A percentile compares a stretch with the other conserved stretches of the same genome.
Evolutionary conservation across 2,329 filamentous ascomycete genomes (phyloP).

Genomic region (Arthrinium phaeospermum): DNA sequence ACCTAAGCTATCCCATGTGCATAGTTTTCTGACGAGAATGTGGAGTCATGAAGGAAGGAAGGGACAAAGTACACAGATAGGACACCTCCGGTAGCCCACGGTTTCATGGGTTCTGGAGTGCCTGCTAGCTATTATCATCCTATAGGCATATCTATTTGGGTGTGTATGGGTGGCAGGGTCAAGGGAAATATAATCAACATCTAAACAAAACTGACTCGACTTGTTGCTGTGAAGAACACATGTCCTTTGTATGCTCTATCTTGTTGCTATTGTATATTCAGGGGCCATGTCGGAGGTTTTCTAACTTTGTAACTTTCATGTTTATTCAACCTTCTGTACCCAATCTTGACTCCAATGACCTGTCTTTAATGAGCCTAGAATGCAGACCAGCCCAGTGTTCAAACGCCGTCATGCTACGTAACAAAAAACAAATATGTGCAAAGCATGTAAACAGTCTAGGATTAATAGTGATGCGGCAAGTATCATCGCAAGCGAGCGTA

Average conservation of each 20-base stretch:
- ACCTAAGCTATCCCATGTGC: neutral
- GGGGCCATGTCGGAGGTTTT: neutral
- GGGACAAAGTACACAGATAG: slow-evolving; percentile 1
- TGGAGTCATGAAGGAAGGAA: slow-evolving; percentile 1
- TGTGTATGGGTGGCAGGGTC: neutral
- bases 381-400: neutral
- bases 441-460: neutral
- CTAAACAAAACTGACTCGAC: neutral
- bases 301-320: neutral
- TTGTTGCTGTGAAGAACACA: neutral
- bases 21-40: slow-evolving; percentile 13
- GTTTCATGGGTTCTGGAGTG: neutral
- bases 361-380: neutral
- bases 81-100: neutral
- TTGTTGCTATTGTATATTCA: neutral
- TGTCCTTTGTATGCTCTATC: neutral
- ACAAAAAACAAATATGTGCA: neutral
- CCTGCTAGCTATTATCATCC: neutral
- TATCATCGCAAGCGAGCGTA: neutral
- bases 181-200: slow-evolving; percentile 14
- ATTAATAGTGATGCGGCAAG: neutral
- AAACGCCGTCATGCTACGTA: neutral
- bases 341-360: neutral
- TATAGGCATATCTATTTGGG: slow-evolving; percentile 8
- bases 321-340: neutral